These are phyloP conservation scores for Centella asiatica DNA, from an alignment of 129 eudicot genomes.

Conservation along the genomic window DNA sequence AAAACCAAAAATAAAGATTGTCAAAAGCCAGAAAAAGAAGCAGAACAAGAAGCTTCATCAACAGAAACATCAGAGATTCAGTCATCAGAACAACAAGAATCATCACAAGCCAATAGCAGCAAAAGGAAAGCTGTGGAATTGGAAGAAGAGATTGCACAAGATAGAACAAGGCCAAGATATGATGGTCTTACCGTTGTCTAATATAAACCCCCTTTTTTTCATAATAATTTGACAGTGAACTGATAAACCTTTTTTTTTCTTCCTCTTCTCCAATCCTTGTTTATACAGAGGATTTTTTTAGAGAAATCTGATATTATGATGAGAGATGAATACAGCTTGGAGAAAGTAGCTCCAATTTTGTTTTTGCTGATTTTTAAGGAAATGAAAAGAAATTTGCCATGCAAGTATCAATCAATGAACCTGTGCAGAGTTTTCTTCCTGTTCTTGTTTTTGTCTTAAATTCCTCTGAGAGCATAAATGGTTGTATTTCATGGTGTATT, in stretches of 20 bases:
- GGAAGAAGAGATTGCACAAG: slow-evolving; percentile 19
- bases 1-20: slow-evolving; percentile 39
- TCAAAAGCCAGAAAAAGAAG: slow-evolving; percentile 24
- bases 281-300: background rate
- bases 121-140: slow-evolving; percentile 22
- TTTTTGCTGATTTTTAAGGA: background rate
- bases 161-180: background rate
- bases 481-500: no score
- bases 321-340: no score
- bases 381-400: background rate
- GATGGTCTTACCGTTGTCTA: no score
- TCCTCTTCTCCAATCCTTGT: background rate
- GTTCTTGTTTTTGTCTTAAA: no score
- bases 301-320: background rate
- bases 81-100: background rate
- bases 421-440: background rate
- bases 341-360: slow-evolving; percentile 1
- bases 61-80: slow-evolving; percentile 7
- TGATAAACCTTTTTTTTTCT: background rate
- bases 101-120: background rate
- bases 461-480: no score
- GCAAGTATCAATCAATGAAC: background rate
- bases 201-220: background rate
- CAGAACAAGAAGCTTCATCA: slow-evolving; percentile 13
- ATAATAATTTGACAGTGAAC: background rate